phyloP scores from a whole-genome alignment of 352 stramenopile species.

The Phytophthora megakarya region DNA sequence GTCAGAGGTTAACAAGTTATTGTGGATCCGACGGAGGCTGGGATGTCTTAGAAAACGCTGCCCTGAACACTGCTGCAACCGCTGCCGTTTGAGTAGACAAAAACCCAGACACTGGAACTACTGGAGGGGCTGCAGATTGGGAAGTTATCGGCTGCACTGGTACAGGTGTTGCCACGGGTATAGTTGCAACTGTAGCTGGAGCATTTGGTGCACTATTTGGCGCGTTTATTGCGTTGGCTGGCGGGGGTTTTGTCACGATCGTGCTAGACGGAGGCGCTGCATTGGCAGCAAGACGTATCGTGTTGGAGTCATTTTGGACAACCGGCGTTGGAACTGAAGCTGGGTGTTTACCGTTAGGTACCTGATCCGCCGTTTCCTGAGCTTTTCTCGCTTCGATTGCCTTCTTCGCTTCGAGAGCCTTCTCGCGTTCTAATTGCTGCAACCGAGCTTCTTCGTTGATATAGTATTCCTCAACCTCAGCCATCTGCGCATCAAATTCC shows the following conservation, averaged over 20 bases:
- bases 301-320: constrained; percentile 2
- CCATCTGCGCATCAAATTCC: constrained; percentile 47
- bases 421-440: constrained; percentile 34
- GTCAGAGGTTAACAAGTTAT: not conserved
- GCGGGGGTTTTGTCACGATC: not conserved
- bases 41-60: not conserved
- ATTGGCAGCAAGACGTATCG: not conserved
- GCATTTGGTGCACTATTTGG: not conserved
- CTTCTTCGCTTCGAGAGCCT: constrained; percentile 35
- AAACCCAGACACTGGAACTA: not conserved
- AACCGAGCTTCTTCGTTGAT: constrained; percentile 41
- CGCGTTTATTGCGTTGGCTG: not conserved
- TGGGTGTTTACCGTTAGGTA: not conserved
- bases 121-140: not conserved
- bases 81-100: constrained; percentile 1
- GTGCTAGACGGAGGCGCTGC: not conserved
- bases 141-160: not conserved
- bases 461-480: constrained; percentile 39
- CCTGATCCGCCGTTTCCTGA: constrained; percentile 11
- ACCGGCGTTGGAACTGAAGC: not conserved
- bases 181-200: not conserved
- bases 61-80: not conserved
- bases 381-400: constrained; percentile 27
- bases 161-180: not conserved
- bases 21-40: constrained; percentile 1